These are phyloP conservation scores for Corchorus capsularis DNA, from an alignment of 345 rosid species.

Conservation along the genomic window DNA sequence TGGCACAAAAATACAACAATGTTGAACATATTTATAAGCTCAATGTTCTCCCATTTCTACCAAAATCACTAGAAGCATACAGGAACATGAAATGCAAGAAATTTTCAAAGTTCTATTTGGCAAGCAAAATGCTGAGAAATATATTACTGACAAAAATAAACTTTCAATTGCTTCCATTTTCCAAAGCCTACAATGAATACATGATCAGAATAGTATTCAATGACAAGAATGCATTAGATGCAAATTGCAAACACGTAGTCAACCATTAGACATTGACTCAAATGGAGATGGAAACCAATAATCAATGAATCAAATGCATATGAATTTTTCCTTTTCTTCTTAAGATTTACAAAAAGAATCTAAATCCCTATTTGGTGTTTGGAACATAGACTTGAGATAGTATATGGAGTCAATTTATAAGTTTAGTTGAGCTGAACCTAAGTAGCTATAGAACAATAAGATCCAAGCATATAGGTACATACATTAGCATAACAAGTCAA, in stretches of 20 bases:
- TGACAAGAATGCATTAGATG: not conserved
- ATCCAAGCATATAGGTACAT: not conserved
- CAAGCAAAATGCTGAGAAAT: not conserved
- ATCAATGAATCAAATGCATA: not conserved
- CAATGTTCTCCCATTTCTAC: conserved; percentile 2
- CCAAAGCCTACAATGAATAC: not conserved
- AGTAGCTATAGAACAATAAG: not conserved
- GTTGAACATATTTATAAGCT: not conserved
- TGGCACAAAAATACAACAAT: not conserved
- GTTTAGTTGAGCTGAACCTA: not conserved
- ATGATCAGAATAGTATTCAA: not conserved
- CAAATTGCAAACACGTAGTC: not conserved
- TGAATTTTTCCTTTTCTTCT: not conserved
- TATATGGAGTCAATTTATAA: not conserved
- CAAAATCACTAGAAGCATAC: not conserved
- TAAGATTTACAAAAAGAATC: not conserved
- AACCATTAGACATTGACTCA: not conserved
- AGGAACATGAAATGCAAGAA: not conserved
- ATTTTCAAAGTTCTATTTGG: not conserved
- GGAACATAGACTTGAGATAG: not conserved
- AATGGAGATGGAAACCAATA: not conserved
- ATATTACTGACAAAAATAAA: not conserved
- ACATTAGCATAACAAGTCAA: not conserved
- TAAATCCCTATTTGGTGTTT: not conserved
- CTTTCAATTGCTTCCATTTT: not conserved